Base-by-base conservation (phyloP, 2,329 filamentous ascomycete genomes). In the Phialophora expanda region DNA sequence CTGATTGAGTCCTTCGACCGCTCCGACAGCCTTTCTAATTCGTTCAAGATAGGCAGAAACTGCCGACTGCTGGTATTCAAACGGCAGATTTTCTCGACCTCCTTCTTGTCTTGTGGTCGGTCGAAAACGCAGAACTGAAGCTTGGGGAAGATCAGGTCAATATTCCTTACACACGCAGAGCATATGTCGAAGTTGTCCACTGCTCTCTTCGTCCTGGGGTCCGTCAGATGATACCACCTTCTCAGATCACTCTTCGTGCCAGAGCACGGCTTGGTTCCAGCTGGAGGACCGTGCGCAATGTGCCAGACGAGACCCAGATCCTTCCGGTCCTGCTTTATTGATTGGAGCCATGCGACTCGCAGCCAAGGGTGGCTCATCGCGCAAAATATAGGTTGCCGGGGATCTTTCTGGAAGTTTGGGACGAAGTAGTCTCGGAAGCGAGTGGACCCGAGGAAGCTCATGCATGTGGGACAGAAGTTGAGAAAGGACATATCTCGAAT, bases 311-410 rank as follows among this genome's bases (percentile, higher is more conserved):
- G 79, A 12, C 86, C 85, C 48, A 95, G 79, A 69, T 92, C 87
- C 2, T 84, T 82, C 20, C 86, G 82, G 12, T 86, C 79, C 70
- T 91, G 86, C 76, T 93, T 92, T 60, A 90, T 80, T 1, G 89
- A 93, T 68, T 96, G 83, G 2, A 93, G 83, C 87, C 90, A 96
- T 0, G 93, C 93, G 46, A 97, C 87, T 30, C 91, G 88, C 72
- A 92, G 89, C 92, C 93, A 97, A 0, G 89, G 86, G 12, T 87
- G 84, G 32, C 91, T 91, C 77, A 97, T 92, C 69, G 93, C 89
- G 78, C 94, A 98, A 54, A 85, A 82, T 7, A 91, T 83, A 54
- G 86, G 82, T 48, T 83, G 81, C 14, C 86, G 84, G 2, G 83
- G 80, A 4, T 86, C 81, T 17, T 87, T 86, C 30, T 83, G 80